Base-by-base conservation (phyloP, 2,329 filamentous ascomycete genomes). In the Fusarium fujikuroi region DNA sequence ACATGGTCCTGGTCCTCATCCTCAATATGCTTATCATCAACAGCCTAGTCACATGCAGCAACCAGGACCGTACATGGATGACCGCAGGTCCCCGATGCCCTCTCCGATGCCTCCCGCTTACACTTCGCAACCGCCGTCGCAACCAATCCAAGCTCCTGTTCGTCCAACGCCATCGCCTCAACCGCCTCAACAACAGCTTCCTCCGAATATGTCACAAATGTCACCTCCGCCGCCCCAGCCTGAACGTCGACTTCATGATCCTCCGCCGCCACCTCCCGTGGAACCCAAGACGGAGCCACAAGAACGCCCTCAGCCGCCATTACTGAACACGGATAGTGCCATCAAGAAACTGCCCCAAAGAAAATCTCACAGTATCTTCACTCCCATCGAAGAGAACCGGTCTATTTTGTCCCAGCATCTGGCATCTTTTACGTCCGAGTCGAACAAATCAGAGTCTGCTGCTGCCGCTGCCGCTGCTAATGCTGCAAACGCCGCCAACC, bases 281-380 rank as follows among this genome's bases (percentile, higher is more conserved):
- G 87, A 87, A 71, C 83, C 83, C 14, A 87, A 84, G 75, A 78
- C 80, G 14, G 87, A 90, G n/a, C 83, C 85, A 15, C 82, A 85
- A 28, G 84, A 87, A 21, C 81, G 85, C 40, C 82, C 83, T 7
- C 82, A 85, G 66, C 83, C 84, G 39, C 87, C 83, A 14, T 76
- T 87, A 47, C 79, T 88, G 59, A 88, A 88, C 74, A 89, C 85
- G 10, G 85, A 85, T 54, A 81, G 82, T 40, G 84, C 84, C 23
- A 87, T 90, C 70, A 89, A 89, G 81, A 90, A 89, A 75, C 84
- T 93, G 72, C 91, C 92, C 5, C 93, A 92, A 77, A 91, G 93
- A 39, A 95, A 95, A 80, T 92, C 92, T 28, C 92, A 95, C 80
- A 98, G 95, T 81, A 98, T 99, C 67, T 98, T 98, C 80, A 99